Evolutionary conservation across 768 basidiomycete genomes (phyloP).

Genomic region (Lyophyllum shimeji): DNA sequence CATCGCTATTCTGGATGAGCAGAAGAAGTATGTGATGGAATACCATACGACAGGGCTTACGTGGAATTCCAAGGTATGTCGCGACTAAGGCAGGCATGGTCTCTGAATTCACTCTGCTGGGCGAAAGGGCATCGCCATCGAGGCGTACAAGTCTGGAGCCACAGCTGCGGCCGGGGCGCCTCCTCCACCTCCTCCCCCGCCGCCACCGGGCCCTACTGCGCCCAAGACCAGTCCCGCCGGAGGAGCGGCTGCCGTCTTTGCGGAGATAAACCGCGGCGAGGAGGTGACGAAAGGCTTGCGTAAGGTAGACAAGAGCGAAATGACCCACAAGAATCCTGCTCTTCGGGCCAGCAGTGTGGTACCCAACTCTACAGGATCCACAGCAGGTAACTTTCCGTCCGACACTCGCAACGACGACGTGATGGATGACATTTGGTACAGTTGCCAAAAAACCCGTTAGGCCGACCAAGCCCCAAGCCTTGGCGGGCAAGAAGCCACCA

Average conservation of each 20-base stretch:
- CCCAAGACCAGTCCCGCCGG: constrained; percentile 36
- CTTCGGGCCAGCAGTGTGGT: constrained; percentile 65
- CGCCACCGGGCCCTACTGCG: constrained; percentile 42
- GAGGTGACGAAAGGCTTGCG: constrained; percentile 87
- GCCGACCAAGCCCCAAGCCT: constrained; percentile 81
- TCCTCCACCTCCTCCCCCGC: constrained; percentile 53
- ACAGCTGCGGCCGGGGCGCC: constrained; percentile 50
- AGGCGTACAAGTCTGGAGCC: constrained; percentile 46
- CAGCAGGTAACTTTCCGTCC: constrained; percentile 23
- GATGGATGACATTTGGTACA: constrained; percentile 14
- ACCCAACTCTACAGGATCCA: constrained; percentile 34
- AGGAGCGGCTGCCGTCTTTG: constrained; percentile 81
- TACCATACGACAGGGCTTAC: constrained; percentile 82
- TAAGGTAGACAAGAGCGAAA: constrained; percentile 94
- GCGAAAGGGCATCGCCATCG: constrained; percentile 54
- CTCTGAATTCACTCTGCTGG: background rate
- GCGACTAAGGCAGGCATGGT: background rate
- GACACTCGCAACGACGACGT: background rate
- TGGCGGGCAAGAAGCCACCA: constrained; percentile 88
- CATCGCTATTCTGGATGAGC: constrained; percentile 67
- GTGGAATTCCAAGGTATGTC: constrained; percentile 82
- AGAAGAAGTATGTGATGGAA: constrained; percentile 81
- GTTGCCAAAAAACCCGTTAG: constrained; percentile 66
- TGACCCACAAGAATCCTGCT: constrained; percentile 98
- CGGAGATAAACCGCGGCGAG: constrained; percentile 86